Evolutionary conservation across 768 basidiomycete species (phyloP).

Genomic region (Obba rivulosa): DNA sequence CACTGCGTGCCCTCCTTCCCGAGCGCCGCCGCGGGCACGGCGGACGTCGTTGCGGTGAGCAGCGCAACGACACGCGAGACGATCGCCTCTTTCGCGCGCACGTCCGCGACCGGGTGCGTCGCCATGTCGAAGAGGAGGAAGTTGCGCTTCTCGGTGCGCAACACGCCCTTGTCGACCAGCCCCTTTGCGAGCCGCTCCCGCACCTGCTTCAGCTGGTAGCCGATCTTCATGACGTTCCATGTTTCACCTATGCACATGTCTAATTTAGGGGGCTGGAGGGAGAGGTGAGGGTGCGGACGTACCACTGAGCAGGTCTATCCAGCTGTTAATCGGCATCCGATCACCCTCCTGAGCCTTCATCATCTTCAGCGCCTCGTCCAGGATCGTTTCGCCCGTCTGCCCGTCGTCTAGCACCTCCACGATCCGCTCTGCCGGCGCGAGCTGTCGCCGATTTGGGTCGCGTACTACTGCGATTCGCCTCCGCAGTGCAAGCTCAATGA

Average conservation of each 20-base stretch:
- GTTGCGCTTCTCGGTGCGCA: conserved; percentile 98
- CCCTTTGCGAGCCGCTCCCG: conserved; percentile 96
- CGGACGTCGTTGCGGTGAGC: conserved; percentile 77
- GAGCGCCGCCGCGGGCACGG: conserved; percentile 71
- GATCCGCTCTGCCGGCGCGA: conserved; percentile 73
- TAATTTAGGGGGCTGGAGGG: background rate
- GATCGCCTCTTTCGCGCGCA: conserved; percentile 83
- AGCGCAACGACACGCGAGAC: conserved; percentile 71
- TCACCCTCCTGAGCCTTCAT: conserved; percentile 80
- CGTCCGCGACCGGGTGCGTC: conserved; percentile 94
- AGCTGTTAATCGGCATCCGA: conserved; percentile 78
- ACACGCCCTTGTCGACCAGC: conserved; percentile 95
- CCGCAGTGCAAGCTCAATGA: conserved; percentile 94
- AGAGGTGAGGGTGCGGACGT: conserved; percentile 25
- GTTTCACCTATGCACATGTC: conserved; percentile 72
- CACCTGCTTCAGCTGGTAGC: conserved; percentile 97
- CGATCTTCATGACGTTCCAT: conserved; percentile 99
- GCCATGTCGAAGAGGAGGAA: conserved; percentile 99
- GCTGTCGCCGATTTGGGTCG: conserved; percentile 72
- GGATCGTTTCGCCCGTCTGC: conserved; percentile 92
- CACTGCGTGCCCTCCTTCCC: conserved; percentile 77
- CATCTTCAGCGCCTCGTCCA: conserved; percentile 95
- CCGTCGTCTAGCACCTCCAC: conserved; percentile 90
- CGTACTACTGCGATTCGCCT: conserved; percentile 87
- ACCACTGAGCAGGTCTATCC: conserved; percentile 96